Evolutionary conservation across 805 yeast genomes (phyloP), one percentile per base, ranked within the genome.

Genomic region (Kluyveromyces starmeri): DNA sequence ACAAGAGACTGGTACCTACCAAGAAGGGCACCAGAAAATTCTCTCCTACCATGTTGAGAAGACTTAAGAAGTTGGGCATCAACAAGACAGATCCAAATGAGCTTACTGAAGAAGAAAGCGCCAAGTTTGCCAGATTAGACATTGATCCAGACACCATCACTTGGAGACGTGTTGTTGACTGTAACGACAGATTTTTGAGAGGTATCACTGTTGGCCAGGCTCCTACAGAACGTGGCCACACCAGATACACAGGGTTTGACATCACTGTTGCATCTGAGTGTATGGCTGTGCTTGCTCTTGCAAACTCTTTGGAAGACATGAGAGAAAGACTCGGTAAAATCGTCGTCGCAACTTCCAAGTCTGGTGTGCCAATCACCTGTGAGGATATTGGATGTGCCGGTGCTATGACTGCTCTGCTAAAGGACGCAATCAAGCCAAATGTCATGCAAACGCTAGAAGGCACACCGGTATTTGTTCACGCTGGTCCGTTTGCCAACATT

Each of bases 361-460:
- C 73, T 14, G 85, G 85, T 45, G 83, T 66, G 36, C 86, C 92
- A 38, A 62, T 82, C 46, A 82, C 94, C 16, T 78, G 83, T 55
- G 89, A 82, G 61, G 94, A 89, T 55, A 69, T 89, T 48, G 96
- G 96, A 22, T 78, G 84, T 60, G 95, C 95, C 18, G 97, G 97
- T 52, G 97, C 97, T 12, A 65, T 89, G 42, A 81, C 96, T 32
- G 96, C 97, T 9, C 70, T 89, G 52, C 68, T 89, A 70, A 89
- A 86, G 65, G 97, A 89, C 56, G 95, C 97, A 16, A 78, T 89
- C 58, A 89, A 88, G 66, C 97, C 97, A 46, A 89, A 84, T 58
- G 62, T 89, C 57, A 89, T 89, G 97, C 97, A 89, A 64, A 84
- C 96, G 33, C 71, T 89, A 42, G 96, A 89, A 64, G 97, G 97